Base-by-base conservation (phyloP, 2,329 filamentous ascomycete genomes). In the Neopestalotiopsis clavispora region DNA sequence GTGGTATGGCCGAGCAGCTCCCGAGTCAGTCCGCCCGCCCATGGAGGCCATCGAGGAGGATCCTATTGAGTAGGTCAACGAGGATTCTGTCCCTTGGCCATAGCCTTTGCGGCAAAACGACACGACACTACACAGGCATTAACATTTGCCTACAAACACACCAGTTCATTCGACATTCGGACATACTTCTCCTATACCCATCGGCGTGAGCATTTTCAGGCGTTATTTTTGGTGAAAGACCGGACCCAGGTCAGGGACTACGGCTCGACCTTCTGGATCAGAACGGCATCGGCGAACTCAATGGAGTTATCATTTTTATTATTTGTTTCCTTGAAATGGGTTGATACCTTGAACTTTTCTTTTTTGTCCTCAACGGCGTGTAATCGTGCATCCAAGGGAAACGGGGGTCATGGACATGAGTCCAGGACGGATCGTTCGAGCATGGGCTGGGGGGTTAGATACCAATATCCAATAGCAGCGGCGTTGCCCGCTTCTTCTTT, bases 11-110 rank as follows among this genome's bases (percentile, higher is more conserved):
- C 83, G 83, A 65, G 80, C 79, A 42, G 83, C 84, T 2, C 83
- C 86, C n/a, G 85, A 86, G 40, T 87, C 86, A n/a, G 82, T 89
- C 61, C 83, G 84, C 49, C 86, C 87, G 49, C 83, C 85, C 13
- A 74, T 82, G 1, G 84, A 84, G 69, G 82, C 82, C 28, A 85
- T 84, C 67, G 86, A 88, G 71, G 86, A 89, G 69, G 87, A 89
- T 71, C 78, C 80, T 9, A 75, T 80, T 66, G 82, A 84, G 72
- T 80, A 74, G 74, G 70, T 49, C 38, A 45, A 57, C 34, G 23
- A 57, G 65, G 10, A 40, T 38, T 38, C 34, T 38, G 10, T 10
- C 34, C 34, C 6, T 7, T 38, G 34, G 34, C 34, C 5, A 38
- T 38, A 7, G 34, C 34, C 34, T 38, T 38, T 10, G 3, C 68